A percentile compares a stretch with the other conserved stretches of the same genome.
phyloP scores from a whole-genome alignment of 2,329 filamentous ascomycete genomes.

The Mariannaea sp. region DNA sequence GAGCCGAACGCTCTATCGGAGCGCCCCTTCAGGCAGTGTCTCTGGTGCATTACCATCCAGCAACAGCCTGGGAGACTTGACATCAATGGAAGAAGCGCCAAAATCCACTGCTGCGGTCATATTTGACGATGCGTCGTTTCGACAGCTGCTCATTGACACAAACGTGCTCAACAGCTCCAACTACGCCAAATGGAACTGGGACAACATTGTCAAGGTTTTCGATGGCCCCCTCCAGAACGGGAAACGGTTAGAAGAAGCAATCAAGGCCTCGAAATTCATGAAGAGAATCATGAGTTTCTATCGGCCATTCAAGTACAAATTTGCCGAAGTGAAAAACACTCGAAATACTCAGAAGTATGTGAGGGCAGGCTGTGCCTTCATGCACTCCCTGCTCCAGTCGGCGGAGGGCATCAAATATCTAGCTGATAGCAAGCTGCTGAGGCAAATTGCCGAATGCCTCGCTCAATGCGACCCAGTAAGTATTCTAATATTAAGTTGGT shows the following conservation, averaged over 20 bases:
- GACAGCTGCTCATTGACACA: slow-evolving; percentile 73
- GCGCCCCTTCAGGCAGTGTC: slow-evolving; percentile 56
- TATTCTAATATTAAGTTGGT: neutral
- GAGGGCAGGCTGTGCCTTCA: slow-evolving; percentile 82
- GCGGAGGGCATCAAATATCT: slow-evolving; percentile 84
- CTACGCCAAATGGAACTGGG: slow-evolving; percentile 97
- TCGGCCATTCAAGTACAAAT: slow-evolving; percentile 94
- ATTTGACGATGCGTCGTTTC: slow-evolving; percentile 66
- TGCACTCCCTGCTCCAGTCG: slow-evolving; percentile 85
- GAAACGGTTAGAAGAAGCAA: slow-evolving; percentile 90
- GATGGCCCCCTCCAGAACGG: slow-evolving; percentile 90
- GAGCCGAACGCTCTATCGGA: slow-evolving; percentile 87
- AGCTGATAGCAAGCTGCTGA: slow-evolving; percentile 87
- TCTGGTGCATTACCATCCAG: slow-evolving; percentile 48
- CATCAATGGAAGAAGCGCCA: slow-evolving; percentile 60
- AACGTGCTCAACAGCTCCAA: slow-evolving; percentile 88
- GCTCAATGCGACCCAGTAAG: slow-evolving; percentile 89
- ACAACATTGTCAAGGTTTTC: slow-evolving; percentile 85
- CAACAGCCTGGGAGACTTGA: slow-evolving; percentile 54
- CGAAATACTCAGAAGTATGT: slow-evolving; percentile 95
- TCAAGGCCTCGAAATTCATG: slow-evolving; percentile 94
- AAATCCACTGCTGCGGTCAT: slow-evolving; percentile 53
- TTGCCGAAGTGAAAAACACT: slow-evolving; percentile 87
- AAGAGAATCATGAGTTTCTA: slow-evolving; percentile 95
- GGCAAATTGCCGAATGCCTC: slow-evolving; percentile 93